phyloP scores from a whole-genome alignment of 805 yeast genomes.

The Candida suzukii region DNA sequence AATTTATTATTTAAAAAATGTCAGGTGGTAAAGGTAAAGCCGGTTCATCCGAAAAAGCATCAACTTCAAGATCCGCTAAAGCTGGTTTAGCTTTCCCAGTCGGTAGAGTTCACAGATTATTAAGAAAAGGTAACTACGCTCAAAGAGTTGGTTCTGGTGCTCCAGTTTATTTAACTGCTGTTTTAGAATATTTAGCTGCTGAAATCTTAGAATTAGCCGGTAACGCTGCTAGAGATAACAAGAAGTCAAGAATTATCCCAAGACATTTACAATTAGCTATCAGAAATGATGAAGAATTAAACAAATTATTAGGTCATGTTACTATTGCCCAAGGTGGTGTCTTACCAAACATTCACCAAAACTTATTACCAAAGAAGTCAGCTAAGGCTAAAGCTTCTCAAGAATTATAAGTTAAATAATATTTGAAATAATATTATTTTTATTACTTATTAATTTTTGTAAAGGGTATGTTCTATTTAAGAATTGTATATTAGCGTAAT shows the following conservation, averaged over 20 bases:
- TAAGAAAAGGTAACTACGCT: conserved; percentile 97
- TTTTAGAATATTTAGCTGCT: conserved; percentile 93
- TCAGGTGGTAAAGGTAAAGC: conserved; percentile 87
- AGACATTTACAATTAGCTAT: conserved; percentile 98
- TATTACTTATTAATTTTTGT: conserved; percentile 3
- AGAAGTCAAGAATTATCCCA: conserved; percentile 98
- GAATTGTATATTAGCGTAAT: conserved; percentile 22
- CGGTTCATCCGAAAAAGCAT: conserved; percentile 88
- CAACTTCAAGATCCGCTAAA: conserved; percentile 97
- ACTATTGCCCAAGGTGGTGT: conserved; percentile 99
- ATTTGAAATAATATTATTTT: background rate
- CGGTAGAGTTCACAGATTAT: conserved; percentile 96
- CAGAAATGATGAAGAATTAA: conserved; percentile 98
- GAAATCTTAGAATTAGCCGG: conserved; percentile 98
- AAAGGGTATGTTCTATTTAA: conserved; percentile 9
- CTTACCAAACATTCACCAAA: conserved; percentile 92
- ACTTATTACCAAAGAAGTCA: conserved; percentile 65
- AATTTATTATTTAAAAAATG: conserved; percentile 19
- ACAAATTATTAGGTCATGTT: conserved; percentile 86
- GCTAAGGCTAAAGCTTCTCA: conserved; percentile 51
- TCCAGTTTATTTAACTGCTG: conserved; percentile 96
- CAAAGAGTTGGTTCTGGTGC: conserved; percentile 99
- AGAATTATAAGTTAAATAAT: conserved; percentile 36
- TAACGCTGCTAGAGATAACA: conserved; percentile 97
- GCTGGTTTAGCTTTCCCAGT: conserved; percentile 99